Evolutionary conservation across 257 asterid species (phyloP).

Genomic region (Solanum pinnatisectum): DNA sequence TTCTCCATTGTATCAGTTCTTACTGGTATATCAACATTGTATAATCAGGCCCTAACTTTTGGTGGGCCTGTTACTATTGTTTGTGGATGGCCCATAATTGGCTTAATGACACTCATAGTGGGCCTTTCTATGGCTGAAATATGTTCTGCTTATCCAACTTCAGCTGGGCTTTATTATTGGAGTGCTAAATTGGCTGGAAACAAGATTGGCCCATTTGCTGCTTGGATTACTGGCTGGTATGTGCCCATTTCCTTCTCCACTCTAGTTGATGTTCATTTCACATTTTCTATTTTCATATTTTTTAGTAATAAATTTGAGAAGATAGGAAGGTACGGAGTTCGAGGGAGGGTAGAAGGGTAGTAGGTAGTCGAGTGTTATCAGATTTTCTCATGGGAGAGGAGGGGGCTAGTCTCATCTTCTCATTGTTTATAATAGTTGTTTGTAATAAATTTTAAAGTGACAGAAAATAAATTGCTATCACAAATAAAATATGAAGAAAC

Average conservation of each 20-base stretch:
- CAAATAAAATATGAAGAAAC: not conserved
- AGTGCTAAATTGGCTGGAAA: slow-evolving; percentile 39
- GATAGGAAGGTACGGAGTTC: not conserved
- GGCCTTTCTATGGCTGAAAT: slow-evolving; percentile 56
- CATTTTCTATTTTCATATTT: not conserved
- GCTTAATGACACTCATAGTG: slow-evolving; percentile 27
- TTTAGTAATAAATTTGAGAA: not conserved
- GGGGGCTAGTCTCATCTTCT: not conserved
- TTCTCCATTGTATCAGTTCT: slow-evolving; percentile 39
- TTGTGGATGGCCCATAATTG: slow-evolving; percentile 51
- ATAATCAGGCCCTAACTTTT: slow-evolving; percentile 25
- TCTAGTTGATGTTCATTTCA: not conserved
- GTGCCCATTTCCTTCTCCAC: not conserved
- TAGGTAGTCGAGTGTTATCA: not conserved
- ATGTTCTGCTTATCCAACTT: slow-evolving; percentile 63
- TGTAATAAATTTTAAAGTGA: not conserved
- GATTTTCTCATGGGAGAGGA: not conserved
- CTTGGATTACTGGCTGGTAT: slow-evolving; percentile 64
- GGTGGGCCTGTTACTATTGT: slow-evolving; percentile 38
- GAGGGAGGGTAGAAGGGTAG: not conserved
- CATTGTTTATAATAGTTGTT: not conserved
- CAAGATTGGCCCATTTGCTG: slow-evolving; percentile 40
- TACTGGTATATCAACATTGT: slow-evolving; percentile 36
- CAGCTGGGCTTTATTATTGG: slow-evolving; percentile 59
- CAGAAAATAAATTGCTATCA: not conserved